Percentiles rank a stretch among this genome's conserved stretches.
Conservation (phyloP, 2,329 filamentous ascomycete species). For the Ophiostoma ulmi region DNA sequence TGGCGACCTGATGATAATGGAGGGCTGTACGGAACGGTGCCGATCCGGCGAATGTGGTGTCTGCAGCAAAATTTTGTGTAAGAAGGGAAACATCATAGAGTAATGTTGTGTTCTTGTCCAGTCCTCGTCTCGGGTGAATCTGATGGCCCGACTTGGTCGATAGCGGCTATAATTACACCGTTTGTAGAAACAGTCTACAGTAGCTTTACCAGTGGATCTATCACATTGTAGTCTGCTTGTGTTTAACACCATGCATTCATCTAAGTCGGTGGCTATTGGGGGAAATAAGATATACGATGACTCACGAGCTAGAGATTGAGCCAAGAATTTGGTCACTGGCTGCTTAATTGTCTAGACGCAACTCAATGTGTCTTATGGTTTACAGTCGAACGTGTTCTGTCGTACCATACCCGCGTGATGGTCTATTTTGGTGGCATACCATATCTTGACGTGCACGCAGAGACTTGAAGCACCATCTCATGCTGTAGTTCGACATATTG, state of each 20-base stretch:
- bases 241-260: not conserved
- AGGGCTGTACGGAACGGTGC: not conserved
- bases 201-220: not conserved
- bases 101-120: not conserved
- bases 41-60: not conserved
- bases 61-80: not conserved
- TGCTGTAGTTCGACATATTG: not conserved
- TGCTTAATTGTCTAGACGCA: not conserved
- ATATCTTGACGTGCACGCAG: not conserved
- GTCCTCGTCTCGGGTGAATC: not conserved
- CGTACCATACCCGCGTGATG: not conserved
- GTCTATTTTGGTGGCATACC: not conserved
- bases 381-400: not conserved
- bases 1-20: not conserved
- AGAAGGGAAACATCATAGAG: not conserved
- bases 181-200: not conserved
- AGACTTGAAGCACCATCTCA: not conserved
- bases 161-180: not conserved
- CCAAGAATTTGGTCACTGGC: not conserved
- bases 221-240: not conserved
- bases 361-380: not conserved
- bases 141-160: not conserved
- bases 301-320: not conserved
- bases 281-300: not conserved
- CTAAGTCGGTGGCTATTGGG: not conserved